Evolutionary conservation across 1,284 basidiomycete genomes (phyloP).

Genomic region (Marasmius oreades): DNA sequence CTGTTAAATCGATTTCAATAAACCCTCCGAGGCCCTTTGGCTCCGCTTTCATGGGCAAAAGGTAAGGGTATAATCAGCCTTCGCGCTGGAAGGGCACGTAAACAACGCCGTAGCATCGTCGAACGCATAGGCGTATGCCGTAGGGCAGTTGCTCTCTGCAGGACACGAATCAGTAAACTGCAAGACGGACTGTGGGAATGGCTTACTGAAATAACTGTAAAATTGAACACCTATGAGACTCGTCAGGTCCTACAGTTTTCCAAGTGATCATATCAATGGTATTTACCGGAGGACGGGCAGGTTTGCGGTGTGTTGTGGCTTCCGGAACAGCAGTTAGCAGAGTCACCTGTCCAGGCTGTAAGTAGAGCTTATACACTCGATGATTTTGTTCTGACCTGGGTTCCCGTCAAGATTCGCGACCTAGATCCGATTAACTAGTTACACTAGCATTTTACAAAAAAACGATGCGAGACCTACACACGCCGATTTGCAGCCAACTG

Average conservation of each 20-base stretch:
- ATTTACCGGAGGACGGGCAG: neutral
- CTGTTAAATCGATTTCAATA: too few relatives aligned
- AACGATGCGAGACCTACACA: conserved; percentile 28
- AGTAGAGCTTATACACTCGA: neutral
- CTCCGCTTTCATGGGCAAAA: conserved; percentile 23
- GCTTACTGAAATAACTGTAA: conserved; percentile 47
- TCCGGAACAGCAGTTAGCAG: neutral
- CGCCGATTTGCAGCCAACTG: conserved; percentile 59
- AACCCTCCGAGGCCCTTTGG: too few relatives aligned
- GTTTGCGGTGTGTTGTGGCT: conserved; percentile 2
- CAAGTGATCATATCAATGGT: neutral
- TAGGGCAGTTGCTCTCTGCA: conserved; percentile 37
- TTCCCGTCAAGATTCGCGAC: neutral
- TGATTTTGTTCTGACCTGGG: neutral
- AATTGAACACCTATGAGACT: conserved; percentile 28
- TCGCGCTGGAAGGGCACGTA: conserved; percentile 14
- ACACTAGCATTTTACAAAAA: neutral
- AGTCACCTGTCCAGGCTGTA: neutral
- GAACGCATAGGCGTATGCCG: conserved; percentile 26
- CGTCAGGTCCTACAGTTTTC: neutral
- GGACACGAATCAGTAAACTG: neutral
- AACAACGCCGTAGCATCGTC: conserved; percentile 27
- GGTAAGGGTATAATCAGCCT: conserved; percentile 23
- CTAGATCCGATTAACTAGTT: too few relatives aligned
- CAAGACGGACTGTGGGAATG: neutral